A percentile compares a stretch with the other conserved stretches of the same genome.
Evolutionary conservation across 371 early-diverging fungal genomes (phyloP).

Genomic region (Mortierella sp.): DNA sequence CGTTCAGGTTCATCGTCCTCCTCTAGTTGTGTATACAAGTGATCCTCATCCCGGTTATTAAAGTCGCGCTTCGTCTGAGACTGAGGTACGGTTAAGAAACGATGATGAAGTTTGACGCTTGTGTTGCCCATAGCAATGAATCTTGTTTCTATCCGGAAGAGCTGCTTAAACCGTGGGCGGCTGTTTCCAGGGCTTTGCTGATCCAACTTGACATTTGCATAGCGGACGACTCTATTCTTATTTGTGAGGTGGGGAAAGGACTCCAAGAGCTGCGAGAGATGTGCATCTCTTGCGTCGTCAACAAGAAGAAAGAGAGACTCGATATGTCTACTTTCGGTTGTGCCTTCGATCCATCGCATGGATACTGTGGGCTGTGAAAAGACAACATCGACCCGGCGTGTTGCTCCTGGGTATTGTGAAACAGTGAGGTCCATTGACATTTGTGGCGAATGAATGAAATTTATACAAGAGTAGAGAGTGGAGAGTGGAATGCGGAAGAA

Average conservation of each 20-base stretch:
- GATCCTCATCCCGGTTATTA: slow-evolving; percentile 36
- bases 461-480: neutral
- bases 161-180: slow-evolving; percentile 25
- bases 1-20: slow-evolving; percentile 42
- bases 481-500: slow-evolving; percentile 4
- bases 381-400: slow-evolving; percentile 16
- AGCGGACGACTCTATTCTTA: slow-evolving; percentile 23
- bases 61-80: slow-evolving; percentile 40
- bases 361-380: slow-evolving; percentile 18
- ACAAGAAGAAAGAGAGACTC: slow-evolving; percentile 37
- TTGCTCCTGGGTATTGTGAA: slow-evolving; percentile 25
- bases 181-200: slow-evolving; percentile 31
- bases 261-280: slow-evolving; percentile 9
- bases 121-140: slow-evolving; percentile 38
- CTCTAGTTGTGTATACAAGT: slow-evolving; percentile 14
- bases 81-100: slow-evolving; percentile 42
- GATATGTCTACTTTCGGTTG: slow-evolving; percentile 33
- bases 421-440: slow-evolving; percentile 33
- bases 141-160: slow-evolving; percentile 40
- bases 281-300: slow-evolving; percentile 30
- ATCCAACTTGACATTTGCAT: slow-evolving; percentile 29
- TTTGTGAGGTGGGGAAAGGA: slow-evolving; percentile 19
- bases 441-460: neutral
- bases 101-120: slow-evolving; percentile 36
- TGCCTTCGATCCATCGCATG: slow-evolving; percentile 33